These are phyloP conservation scores for Calonectria henricotiae DNA, from an alignment of 2,329 filamentous ascomycete genomes.

Conservation along the genomic window DNA sequence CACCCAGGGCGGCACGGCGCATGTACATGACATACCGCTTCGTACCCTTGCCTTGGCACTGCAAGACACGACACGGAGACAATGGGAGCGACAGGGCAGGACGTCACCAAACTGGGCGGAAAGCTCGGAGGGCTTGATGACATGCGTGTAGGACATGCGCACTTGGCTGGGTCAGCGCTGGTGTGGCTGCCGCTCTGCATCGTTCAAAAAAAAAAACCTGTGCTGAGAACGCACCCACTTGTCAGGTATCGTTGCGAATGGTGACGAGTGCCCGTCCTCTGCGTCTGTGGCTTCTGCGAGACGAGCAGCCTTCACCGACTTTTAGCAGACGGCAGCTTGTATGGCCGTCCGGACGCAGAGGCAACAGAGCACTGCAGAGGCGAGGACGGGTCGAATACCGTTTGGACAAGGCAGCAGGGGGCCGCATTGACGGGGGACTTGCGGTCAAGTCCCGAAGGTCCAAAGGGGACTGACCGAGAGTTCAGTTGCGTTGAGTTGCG, in stretches of 20 bases:
- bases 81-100: constrained; percentile 18
- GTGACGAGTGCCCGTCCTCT: background rate
- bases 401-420: constrained; percentile 10
- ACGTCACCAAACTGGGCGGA: constrained; percentile 24
- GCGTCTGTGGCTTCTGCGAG: constrained; percentile 29
- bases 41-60: constrained; percentile 30
- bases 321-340: constrained; percentile 13
- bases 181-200: constrained; percentile 21
- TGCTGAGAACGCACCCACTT: background rate
- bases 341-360: constrained; percentile 4
- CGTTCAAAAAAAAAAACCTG: background rate
- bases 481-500: constrained; percentile 16
- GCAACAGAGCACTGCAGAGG: constrained; percentile 7
- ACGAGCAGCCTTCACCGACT: constrained; percentile 31
- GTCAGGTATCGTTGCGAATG: constrained; percentile 16
- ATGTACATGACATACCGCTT: constrained; percentile 27
- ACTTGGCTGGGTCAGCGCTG: constrained; percentile 10
- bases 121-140: constrained; percentile 32
- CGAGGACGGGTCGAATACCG: constrained; percentile 13
- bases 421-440: constrained; percentile 4
- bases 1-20: constrained; percentile 29
- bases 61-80: constrained; percentile 36
- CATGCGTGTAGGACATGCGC: constrained; percentile 30
- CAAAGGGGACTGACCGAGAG: background rate
- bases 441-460: constrained; percentile 27